Conservation (phyloP, 257 asterid genomes). For the Solanum rostratum region DNA sequence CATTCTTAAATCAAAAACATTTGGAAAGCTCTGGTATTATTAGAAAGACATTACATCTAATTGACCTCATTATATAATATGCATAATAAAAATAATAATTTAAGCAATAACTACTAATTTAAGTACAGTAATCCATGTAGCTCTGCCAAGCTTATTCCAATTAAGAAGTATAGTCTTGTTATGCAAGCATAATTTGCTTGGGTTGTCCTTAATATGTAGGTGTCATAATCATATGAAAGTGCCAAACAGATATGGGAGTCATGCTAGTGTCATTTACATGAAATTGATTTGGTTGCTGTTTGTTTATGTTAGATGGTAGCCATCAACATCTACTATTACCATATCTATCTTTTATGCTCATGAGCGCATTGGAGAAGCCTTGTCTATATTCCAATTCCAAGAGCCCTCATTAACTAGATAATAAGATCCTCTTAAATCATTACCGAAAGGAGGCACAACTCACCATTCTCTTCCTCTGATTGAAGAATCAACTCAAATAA, state of each 20-base stretch:
- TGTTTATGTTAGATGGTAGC: background rate
- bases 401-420: background rate
- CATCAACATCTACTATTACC: background rate
- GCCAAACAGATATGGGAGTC: background rate
- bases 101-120: background rate
- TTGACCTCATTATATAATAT: background rate
- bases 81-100: background rate
- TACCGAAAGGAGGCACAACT: no score
- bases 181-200: background rate
- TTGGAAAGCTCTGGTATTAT: background rate
- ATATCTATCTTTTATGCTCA: background rate
- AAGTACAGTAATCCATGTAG: background rate
- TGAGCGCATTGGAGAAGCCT: background rate
- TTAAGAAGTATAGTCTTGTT: background rate
- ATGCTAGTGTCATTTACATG: background rate
- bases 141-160: background rate
- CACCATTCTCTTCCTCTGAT: no score
- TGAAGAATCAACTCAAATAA: no score
- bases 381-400: background rate
- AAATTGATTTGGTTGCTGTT: background rate
- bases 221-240: background rate
- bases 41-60: background rate
- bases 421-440: background rate
- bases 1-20: background rate
- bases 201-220: background rate